Percentiles rank a stretch among this genome's conserved stretches.
Evolutionary conservation across 2,329 filamentous ascomycete genomes (phyloP).

Genomic region (Endothia cerciana): DNA sequence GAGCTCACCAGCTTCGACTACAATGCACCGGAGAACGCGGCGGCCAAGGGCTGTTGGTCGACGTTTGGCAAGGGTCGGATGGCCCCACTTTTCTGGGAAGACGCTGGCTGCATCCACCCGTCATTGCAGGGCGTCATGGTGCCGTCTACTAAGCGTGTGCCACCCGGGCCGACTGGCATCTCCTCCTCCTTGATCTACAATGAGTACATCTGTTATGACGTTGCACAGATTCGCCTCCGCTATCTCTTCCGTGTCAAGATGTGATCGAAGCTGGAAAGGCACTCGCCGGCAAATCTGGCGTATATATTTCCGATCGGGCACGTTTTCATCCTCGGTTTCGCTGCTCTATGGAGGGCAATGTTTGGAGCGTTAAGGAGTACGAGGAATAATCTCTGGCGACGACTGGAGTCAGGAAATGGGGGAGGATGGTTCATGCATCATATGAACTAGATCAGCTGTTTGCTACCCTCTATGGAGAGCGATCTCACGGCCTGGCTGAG

Average conservation of each 20-base stretch:
- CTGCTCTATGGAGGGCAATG: neutral
- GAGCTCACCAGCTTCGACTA: slow-evolving; percentile 62
- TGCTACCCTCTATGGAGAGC: neutral
- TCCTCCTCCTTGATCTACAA: slow-evolving; percentile 64
- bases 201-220: slow-evolving; percentile 74
- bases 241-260: slow-evolving; percentile 70
- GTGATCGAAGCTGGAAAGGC: slow-evolving; percentile 31
- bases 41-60: slow-evolving; percentile 61
- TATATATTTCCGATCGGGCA: neutral
- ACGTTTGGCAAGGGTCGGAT: slow-evolving; percentile 72
- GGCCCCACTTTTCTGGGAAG: slow-evolving; percentile 74
- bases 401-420: neutral
- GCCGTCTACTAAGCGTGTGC: slow-evolving; percentile 51
- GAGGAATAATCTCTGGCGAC: neutral
- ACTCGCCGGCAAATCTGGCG: neutral
- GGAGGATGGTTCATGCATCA: neutral
- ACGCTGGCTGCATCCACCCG: slow-evolving; percentile 68
- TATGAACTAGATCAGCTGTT: neutral
- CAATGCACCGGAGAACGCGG: slow-evolving; percentile 66
- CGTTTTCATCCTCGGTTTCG: too few species aligned
- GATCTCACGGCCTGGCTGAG: neutral
- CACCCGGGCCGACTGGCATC: slow-evolving; percentile 53
- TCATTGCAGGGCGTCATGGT: slow-evolving; percentile 71
- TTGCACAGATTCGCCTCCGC: slow-evolving; percentile 69
- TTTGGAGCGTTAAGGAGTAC: neutral